Evolutionary conservation across 2,329 filamentous ascomycete species (phyloP).

Genomic region (Exophiala sp.): DNA sequence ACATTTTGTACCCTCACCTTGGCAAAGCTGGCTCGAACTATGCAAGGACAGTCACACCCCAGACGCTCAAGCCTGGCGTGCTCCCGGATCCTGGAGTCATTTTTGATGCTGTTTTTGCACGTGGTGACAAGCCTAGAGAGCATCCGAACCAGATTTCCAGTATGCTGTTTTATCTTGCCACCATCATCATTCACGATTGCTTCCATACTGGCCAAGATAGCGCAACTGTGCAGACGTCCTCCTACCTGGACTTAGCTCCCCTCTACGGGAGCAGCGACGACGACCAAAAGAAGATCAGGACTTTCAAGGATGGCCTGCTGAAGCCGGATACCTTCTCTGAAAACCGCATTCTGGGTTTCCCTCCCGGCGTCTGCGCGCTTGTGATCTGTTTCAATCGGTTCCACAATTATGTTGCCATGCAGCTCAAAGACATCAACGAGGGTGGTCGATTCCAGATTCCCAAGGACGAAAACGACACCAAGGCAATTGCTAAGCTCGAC

Average conservation of each 20-base stretch:
- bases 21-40: slow-evolving; percentile 62
- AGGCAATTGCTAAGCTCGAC: slow-evolving; percentile 45
- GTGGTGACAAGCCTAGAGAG: slow-evolving; percentile 46
- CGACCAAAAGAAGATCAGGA: slow-evolving; percentile 59
- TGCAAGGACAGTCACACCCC: slow-evolving; percentile 57
- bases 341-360: slow-evolving; percentile 59
- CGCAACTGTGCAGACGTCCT: slow-evolving; percentile 62
- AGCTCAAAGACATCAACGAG: slow-evolving; percentile 62
- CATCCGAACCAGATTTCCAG: slow-evolving; percentile 66
- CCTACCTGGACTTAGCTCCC: slow-evolving; percentile 67
- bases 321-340: slow-evolving; percentile 66
- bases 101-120: slow-evolving; percentile 64
- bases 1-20: slow-evolving; percentile 57
- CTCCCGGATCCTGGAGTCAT: slow-evolving; percentile 61
- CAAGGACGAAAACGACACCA: slow-evolving; percentile 28
- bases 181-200: slow-evolving; percentile 58
- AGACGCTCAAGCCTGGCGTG: slow-evolving; percentile 52
- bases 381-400: slow-evolving; percentile 63
- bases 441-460: slow-evolving; percentile 48
- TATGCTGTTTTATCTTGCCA: slow-evolving; percentile 68
- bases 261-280: slow-evolving; percentile 62
- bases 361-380: slow-evolving; percentile 60
- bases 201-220: slow-evolving; percentile 62
- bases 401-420: slow-evolving; percentile 63
- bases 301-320: slow-evolving; percentile 58